A percentile compares a stretch with the other conserved stretches of the same genome.
phyloP scores from a whole-genome alignment of 768 basidiomycete species.

The Termitomyces titanicus region DNA sequence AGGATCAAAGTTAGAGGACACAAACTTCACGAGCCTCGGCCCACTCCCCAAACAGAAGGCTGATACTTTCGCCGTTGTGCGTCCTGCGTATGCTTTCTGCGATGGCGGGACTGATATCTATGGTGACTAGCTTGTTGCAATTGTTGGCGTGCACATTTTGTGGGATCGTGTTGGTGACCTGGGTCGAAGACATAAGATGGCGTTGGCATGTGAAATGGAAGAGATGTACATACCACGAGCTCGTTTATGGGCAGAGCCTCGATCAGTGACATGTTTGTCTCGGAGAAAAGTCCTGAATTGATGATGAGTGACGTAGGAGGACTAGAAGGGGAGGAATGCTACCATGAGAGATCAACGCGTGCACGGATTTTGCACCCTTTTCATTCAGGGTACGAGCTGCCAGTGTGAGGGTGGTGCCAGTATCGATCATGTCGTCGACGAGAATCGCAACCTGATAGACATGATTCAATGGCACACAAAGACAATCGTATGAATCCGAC shows the following conservation, averaged over 20 bases:
- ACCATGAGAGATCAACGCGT: slow-evolving; percentile 94
- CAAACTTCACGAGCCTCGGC: slow-evolving; percentile 46
- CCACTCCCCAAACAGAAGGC: slow-evolving; percentile 84
- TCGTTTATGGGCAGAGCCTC: slow-evolving; percentile 74
- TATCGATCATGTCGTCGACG: slow-evolving; percentile 99
- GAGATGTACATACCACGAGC: slow-evolving; percentile 65
- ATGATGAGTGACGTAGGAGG: slow-evolving; percentile 7
- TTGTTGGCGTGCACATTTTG: slow-evolving; percentile 62
- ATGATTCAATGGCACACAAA: not conserved
- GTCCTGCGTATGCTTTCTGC: slow-evolving; percentile 95
- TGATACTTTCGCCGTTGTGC: slow-evolving; percentile 93
- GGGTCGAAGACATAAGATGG: slow-evolving; percentile 9
- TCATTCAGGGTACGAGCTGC: slow-evolving; percentile 86
- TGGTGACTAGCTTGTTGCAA: slow-evolving; percentile 77
- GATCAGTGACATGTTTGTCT: slow-evolving; percentile 64
- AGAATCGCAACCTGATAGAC: slow-evolving; percentile 76
- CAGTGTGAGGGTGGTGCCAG: slow-evolving; percentile 81
- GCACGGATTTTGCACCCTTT: slow-evolving; percentile 82
- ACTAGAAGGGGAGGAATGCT: slow-evolving; percentile 11
- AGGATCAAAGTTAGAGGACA: slow-evolving; percentile 24
- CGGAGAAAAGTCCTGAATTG: slow-evolving; percentile 69
- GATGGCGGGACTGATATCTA: slow-evolving; percentile 90
- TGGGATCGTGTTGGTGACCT: slow-evolving; percentile 96
- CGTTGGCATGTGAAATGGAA: not conserved
- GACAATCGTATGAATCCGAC: slow-evolving; percentile 28